phyloP scores from a whole-genome alignment of 1,284 basidiomycete species.

The Malassezia slooffiae region DNA sequence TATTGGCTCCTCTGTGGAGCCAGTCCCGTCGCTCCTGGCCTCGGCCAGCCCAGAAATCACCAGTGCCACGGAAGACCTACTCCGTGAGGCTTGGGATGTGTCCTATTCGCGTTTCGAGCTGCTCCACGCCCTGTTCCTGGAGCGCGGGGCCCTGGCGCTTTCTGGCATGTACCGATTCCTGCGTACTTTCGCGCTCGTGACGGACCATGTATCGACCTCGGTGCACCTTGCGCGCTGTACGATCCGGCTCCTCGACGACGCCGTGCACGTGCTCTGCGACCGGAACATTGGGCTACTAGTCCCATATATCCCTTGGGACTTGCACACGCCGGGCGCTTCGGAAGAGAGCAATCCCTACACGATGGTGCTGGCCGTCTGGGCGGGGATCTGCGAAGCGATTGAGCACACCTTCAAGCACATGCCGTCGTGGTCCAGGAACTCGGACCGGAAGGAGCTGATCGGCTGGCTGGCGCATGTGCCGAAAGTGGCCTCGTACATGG shows the following conservation, averaged over 20 bases:
- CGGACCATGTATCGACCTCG: background rate
- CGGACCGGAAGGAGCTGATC: slow-evolving; percentile 30
- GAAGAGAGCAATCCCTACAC: slow-evolving; percentile 18
- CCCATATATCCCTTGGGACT: slow-evolving; percentile 24
- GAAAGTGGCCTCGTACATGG: slow-evolving; percentile 38
- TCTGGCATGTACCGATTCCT: slow-evolving; percentile 3
- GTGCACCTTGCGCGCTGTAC: slow-evolving; percentile 29
- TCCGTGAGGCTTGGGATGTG: background rate
- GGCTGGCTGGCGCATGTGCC: slow-evolving; percentile 43
- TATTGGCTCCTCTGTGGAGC: background rate
- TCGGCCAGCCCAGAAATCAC: background rate
- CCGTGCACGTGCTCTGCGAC: slow-evolving; percentile 38
- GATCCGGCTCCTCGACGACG: slow-evolving; percentile 35
- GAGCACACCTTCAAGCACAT: slow-evolving; percentile 36
- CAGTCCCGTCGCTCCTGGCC: background rate
- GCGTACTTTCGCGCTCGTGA: background rate
- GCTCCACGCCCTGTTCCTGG: slow-evolving; percentile 7
- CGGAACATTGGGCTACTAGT: slow-evolving; percentile 37
- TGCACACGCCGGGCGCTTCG: slow-evolving; percentile 11
- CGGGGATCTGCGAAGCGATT: slow-evolving; percentile 32
- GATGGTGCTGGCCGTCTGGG: slow-evolving; percentile 30
- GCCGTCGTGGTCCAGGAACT: slow-evolving; percentile 31
- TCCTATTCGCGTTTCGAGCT: slow-evolving; percentile 11
- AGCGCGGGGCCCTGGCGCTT: background rate
- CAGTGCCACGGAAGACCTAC: background rate